Evolutionary conservation across 2,329 filamentous ascomycete genomes (phyloP).

Genomic region (Fusarium nygamai): DNA sequence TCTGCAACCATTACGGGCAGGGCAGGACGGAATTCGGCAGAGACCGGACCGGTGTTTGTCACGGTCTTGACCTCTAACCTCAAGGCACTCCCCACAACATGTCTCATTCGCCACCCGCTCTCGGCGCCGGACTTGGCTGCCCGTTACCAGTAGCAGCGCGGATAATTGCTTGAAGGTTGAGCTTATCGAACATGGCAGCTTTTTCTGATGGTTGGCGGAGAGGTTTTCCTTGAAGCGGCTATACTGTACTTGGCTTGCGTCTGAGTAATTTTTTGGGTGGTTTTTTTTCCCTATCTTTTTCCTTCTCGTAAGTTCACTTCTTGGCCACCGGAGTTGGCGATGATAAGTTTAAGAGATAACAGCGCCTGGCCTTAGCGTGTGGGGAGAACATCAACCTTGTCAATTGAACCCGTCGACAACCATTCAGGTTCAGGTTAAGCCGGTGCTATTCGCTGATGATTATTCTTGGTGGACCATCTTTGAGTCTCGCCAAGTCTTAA

Average conservation of each 20-base stretch:
- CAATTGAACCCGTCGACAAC: slow-evolving; percentile 3
- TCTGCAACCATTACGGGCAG: slow-evolving; percentile 25
- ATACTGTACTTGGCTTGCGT: slow-evolving; percentile 13
- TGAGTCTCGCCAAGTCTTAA: slow-evolving; percentile 4
- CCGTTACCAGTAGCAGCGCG: slow-evolving; percentile 13
- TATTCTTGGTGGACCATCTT: neutral
- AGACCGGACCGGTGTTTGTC: slow-evolving; percentile 21
- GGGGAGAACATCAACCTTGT: slow-evolving; percentile 22
- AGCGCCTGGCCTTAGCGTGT: neutral
- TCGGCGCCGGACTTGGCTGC: slow-evolving; percentile 25
- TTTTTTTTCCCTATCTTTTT: neutral
- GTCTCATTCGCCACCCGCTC: slow-evolving; percentile 29
- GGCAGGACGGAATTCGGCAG: slow-evolving; percentile 14
- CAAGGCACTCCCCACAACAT: neutral
- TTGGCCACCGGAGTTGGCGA: slow-evolving; percentile 19
- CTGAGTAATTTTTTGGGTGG: neutral
- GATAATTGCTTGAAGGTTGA: slow-evolving; percentile 19
- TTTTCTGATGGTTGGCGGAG: slow-evolving; percentile 18
- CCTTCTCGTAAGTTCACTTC: neutral
- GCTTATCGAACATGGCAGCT: slow-evolving; percentile 19
- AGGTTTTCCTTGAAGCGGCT: slow-evolving; percentile 1
- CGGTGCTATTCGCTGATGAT: slow-evolving; percentile 8
- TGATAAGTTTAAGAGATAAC: neutral
- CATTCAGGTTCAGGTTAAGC: neutral
- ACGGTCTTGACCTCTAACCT: slow-evolving; percentile 3